phyloP scores from a whole-genome alignment of 176 grass and related monocot genomes.

The Sorghum bicolor region Sorghum_bicolor_NCBIv3 NC_012877.2:60762001-60762500 shows the following conservation, averaged over 20 bases:
- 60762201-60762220: neutral
- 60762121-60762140: neutral
- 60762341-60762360: too few species aligned
- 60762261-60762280: neutral
- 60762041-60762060: too few species aligned
- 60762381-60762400: too few species aligned
- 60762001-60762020: too few species aligned
- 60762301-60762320: slow-evolving; percentile 24
- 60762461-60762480: neutral
- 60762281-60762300: neutral
- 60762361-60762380: too few species aligned
- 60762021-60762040: too few species aligned
- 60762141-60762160: neutral
- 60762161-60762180: slow-evolving; percentile 35
- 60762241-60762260: neutral
- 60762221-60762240: neutral
- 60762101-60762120: too few species aligned
- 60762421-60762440: neutral
- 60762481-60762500: neutral
- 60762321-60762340: neutral
- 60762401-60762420: neutral
- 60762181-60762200: slow-evolving; percentile 41
- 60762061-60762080: too few species aligned
- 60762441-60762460: neutral
- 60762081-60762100: too few species aligned